Evolutionary conservation across 2,329 filamentous ascomycete species (phyloP), one percentile per base, ranked within the genome.

Genomic region (Bipolaris zeicola): DNA sequence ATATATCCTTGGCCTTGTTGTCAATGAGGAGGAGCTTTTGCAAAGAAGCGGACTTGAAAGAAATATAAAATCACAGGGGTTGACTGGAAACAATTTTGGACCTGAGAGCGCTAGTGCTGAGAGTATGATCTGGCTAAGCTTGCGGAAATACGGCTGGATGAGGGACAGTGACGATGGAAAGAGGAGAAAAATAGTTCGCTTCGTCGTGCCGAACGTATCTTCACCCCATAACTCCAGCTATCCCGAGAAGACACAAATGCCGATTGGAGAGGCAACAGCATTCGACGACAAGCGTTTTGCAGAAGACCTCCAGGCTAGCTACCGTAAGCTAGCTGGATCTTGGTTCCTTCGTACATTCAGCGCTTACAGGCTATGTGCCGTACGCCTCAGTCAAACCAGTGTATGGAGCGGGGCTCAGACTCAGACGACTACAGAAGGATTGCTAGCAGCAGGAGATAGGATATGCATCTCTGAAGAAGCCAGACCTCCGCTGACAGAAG

Each of bases 401-500:
- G 47, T 60, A 0, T 69, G 67, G 67, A 71, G 65, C 24, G 68
- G 65, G 14, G 16, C 22, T 11, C 26, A 42, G 6, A 42, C n/a
- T 31, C 18, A n/a, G 24, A 46, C 6, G 18, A 36, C 43, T 3
- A 43, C 47, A 2, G 47, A 50, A 16, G 53, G 55, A 5, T 56
- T 69, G 4, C 52, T 71, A 16, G 64, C 65, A 1, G 38, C 45
- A 1, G 53, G 62, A 1, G 48, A 53, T 13, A 64, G 64, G 10
- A 41, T n/a, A 3, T n/a, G 16, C 20, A 6, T 3, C 2, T 18
- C 13, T 10, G 42, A 54, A 8, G 57, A 58, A 24, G 37, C 20
- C 6, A 53, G 1, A 16, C 16, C n/a, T 54, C 22, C 70, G 0
- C 79, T 79, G 56, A 76, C 74, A 11, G 78, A 79, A 58, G 69